Evolutionary conservation across 2,329 filamentous ascomycete genomes (phyloP), one percentile per base, ranked within the genome.

Genomic region (Plenodomus tracheiphilus): DNA sequence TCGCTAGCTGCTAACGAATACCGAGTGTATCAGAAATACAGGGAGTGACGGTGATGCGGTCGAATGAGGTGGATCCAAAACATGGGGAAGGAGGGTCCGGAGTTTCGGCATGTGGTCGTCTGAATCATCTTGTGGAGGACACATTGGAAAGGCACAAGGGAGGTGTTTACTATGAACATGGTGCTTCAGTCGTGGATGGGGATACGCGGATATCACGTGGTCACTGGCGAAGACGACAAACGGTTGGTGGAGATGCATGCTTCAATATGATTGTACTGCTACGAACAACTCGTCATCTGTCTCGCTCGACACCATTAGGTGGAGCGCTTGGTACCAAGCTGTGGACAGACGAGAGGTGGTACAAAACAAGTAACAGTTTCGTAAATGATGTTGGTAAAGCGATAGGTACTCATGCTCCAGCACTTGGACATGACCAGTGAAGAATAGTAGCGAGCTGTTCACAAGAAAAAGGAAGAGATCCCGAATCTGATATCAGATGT

Each of bases 381-480:
- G 28, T 10, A 32, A 15, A 47, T 52, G 54, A 53, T 61, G 58
- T 62, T 49, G 51, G 46, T 46, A 51, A 57, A 69, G 50, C 59
- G 66, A 68, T 49, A 22, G 65, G 53, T 61, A 51, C 49, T 54
- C 64, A 62, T 54, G 61, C 59, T 67, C 68, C 65, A 71, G 66
- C 66, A 63, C 66, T 70, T 70, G 68, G 68, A 58, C 63, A 58
- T 61, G 55, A 58, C 62, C 57, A 56, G 41, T 49, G 57, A 46
- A 54, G 47, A 58, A 61, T 54, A 48, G 49, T 49, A 58, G 43
- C 44, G 48, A 46, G 25, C 45, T 43, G 21, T 49, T 58, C 40
- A 52, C 35, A 49, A n/a, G n/a, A n/a, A n/a, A n/a, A 50, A 41
- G 47, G 54, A 51, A 56, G 37, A 34, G 39, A 30, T 39, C 41